phyloP scores from a whole-genome alignment of 306 rosid genomes.

The Cicer bijugum region DNA sequence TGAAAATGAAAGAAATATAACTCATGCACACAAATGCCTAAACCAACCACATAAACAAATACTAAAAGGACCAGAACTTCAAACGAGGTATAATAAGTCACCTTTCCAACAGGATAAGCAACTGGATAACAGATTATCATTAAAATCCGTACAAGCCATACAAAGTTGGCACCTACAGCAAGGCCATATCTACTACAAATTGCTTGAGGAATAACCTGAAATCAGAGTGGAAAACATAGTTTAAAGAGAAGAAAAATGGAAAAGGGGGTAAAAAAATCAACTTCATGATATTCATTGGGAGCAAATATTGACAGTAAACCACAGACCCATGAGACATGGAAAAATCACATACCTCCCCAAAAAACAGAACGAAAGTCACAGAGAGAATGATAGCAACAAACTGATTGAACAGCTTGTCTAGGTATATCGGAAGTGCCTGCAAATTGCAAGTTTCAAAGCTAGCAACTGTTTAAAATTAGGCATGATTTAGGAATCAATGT shows the following conservation, averaged over 20 bases:
- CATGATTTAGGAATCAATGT: slow-evolving; percentile 15
- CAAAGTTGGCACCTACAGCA: slow-evolving; percentile 87
- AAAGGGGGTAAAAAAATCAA: background rate
- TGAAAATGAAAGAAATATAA: slow-evolving; percentile 27
- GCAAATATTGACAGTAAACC: slow-evolving; percentile 33
- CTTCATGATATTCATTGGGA: slow-evolving; percentile 7
- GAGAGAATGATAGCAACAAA: slow-evolving; percentile 87
- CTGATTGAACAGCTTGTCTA: slow-evolving; percentile 90
- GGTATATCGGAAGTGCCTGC: slow-evolving; percentile 94
- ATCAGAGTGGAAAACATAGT: background rate
- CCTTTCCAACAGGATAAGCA: slow-evolving; percentile 95
- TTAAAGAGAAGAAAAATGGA: background rate
- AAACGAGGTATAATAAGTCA: slow-evolving; percentile 39
- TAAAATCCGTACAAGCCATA: slow-evolving; percentile 76
- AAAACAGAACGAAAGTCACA: slow-evolving; percentile 83
- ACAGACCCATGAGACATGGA: background rate
- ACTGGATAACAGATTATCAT: slow-evolving; percentile 93
- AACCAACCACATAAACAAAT: slow-evolving; percentile 11
- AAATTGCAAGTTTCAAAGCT: slow-evolving; percentile 49
- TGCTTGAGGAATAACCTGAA: slow-evolving; percentile 96
- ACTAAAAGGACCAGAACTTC: slow-evolving; percentile 6
- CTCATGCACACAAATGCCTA: slow-evolving; percentile 11
- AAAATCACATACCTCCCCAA: slow-evolving; percentile 75
- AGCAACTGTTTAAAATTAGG: slow-evolving; percentile 37
- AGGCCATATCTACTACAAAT: slow-evolving; percentile 95